Evolutionary conservation across 768 basidiomycete genomes (phyloP).

Genomic region (Pleurotus eryngii): DNA sequence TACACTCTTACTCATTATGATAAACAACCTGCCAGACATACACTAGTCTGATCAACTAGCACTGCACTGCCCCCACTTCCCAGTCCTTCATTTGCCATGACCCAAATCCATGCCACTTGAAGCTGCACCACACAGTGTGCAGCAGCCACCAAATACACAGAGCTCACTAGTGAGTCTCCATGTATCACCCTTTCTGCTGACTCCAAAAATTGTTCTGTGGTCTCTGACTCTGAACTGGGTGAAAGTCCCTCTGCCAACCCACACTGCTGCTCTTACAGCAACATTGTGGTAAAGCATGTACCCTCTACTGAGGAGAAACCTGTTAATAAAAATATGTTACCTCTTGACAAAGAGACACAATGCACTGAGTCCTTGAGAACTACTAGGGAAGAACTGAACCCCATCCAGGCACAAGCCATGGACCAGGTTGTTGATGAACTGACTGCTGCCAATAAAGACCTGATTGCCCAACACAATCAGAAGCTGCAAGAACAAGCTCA

Average conservation of each 20-base stretch:
- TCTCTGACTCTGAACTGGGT: constrained; percentile 2
- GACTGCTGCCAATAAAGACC: background rate
- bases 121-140: background rate
- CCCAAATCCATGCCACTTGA: background rate
- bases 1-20: background rate
- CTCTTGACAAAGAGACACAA: background rate
- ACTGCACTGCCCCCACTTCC: background rate
- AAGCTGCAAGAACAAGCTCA: background rate
- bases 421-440: background rate
- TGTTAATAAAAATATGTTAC: background rate
- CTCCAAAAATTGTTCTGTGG: background rate
- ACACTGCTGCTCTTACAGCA: background rate
- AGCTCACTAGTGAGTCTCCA: constrained; percentile 3
- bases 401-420: background rate
- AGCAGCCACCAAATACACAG: background rate
- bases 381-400: background rate
- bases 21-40: background rate
- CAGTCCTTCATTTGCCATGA: background rate
- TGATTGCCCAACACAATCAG: background rate
- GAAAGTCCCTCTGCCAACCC: background rate
- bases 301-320: background rate
- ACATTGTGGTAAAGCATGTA: background rate
- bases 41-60: background rate
- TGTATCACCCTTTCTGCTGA: background rate
- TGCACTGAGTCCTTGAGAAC: background rate